Conservation (phyloP, 257 asterid species). For the Prunella vulgaris region DNA sequence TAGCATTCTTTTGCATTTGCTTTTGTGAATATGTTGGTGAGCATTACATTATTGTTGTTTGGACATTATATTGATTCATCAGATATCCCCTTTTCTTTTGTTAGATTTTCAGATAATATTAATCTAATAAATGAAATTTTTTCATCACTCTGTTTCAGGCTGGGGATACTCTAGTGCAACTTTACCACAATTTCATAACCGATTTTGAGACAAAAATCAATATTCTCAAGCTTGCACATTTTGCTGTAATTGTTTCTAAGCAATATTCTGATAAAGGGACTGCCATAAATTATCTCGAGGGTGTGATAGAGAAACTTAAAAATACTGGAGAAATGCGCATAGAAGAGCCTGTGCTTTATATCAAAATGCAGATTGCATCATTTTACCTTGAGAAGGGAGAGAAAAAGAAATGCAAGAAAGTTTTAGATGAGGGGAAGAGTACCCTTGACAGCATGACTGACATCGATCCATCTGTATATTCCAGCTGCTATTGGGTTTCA, state of each 20-base stretch:
- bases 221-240: slow-evolving; percentile 90
- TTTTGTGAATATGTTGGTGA: not conserved
- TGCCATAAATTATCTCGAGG: slow-evolving; percentile 70
- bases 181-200: slow-evolving; percentile 77
- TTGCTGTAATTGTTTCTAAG: slow-evolving; percentile 73
- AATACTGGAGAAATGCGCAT: slow-evolving; percentile 70
- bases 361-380: slow-evolving; percentile 72
- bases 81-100: not conserved
- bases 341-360: slow-evolving; percentile 79
- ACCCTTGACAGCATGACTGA: slow-evolving; percentile 88
- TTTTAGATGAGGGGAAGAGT: slow-evolving; percentile 75
- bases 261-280: slow-evolving; percentile 70
- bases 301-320: slow-evolving; percentile 74
- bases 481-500: slow-evolving; percentile 82
- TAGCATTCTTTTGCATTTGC: not conserved
- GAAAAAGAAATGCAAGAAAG: slow-evolving; percentile 68
- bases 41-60: not conserved
- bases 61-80: not conserved
- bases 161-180: slow-evolving; percentile 79
- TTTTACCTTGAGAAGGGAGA: slow-evolving; percentile 81
- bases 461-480: slow-evolving; percentile 86
- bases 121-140: not conserved
- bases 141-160: slow-evolving; percentile 39
- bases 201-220: slow-evolving; percentile 93
- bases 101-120: not conserved